phyloP scores from a whole-genome alignment of 176 grass and related monocot genomes.

The Ananas comosus region DNA sequence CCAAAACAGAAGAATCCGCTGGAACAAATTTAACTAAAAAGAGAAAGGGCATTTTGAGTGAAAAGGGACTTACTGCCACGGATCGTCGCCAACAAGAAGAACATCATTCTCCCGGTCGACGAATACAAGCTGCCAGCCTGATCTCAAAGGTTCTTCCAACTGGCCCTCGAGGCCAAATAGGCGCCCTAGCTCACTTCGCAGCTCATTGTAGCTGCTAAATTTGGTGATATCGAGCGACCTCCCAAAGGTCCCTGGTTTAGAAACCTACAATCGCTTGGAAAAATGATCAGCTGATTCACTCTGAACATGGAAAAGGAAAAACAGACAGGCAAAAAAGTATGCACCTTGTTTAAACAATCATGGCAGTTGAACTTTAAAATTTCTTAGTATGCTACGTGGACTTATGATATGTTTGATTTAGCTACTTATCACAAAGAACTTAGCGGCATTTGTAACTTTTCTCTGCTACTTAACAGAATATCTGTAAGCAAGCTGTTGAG shows the following conservation, averaged over 20 bases:
- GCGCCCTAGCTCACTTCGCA: slow-evolving; percentile 69
- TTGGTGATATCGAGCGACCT: slow-evolving; percentile 85
- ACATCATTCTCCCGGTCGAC: slow-evolving; percentile 87
- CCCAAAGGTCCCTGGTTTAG: slow-evolving; percentile 82
- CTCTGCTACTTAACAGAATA: too few species aligned
- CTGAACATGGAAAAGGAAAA: neutral
- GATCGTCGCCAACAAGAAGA: slow-evolving; percentile 88
- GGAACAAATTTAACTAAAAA: neutral
- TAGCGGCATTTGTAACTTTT: too few species aligned
- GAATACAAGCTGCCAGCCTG: slow-evolving; percentile 99
- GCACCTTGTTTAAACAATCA: neutral
- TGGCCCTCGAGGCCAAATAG: slow-evolving; percentile 90
- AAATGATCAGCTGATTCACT: slow-evolving; percentile 13
- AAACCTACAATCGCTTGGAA: slow-evolving; percentile 49
- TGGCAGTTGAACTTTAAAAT: too few species aligned
- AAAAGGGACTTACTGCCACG: slow-evolving; percentile 70
- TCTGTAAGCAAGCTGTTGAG: too few species aligned
- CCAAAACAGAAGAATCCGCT: neutral
- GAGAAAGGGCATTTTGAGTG: neutral
- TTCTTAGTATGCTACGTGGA: too few species aligned
- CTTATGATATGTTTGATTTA: too few species aligned
- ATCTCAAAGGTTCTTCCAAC: slow-evolving; percentile 97
- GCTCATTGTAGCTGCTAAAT: slow-evolving; percentile 79
- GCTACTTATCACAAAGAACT: neutral
- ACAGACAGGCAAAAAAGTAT: neutral